Base-by-base conservation (phyloP, 2,329 filamentous ascomycete species). In the Hypomyces rosellus region DNA sequence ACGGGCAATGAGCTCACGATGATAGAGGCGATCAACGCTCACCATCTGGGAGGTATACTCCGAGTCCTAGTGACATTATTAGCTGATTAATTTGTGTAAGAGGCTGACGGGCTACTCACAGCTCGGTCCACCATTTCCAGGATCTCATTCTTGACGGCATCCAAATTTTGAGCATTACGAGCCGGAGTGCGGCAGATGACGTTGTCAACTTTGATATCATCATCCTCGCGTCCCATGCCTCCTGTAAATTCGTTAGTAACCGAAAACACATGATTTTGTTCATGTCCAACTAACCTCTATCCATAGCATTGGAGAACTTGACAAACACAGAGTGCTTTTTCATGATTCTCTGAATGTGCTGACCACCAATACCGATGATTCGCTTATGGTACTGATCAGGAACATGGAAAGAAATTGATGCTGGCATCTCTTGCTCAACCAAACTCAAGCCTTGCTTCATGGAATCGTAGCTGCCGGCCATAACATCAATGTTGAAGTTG, bases 301-400 rank as follows among this genome's bases (percentile, higher is more conserved):
- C 93, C 91, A 97, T 97, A 14, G 93, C 93, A 61, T 99, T 99
- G 57, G 90, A 96, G 64, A 99, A 99, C 67, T 99, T 99, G 73
- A 99, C 93, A 62, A 99, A 99, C 59, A 99, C 93, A 0, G 93
- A 97, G 71, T 99, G 95, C 72, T 97, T 97, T 76, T 99, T 97
- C 93, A 99, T 99, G 74, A 99, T 97, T 49, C 92, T 89, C 69
- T 99, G 93, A 59, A 99, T 99, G 65, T 99, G 93, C 67, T 97
- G 92, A 9, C 93, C 93, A 54, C 93, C 93, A 61, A 99, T 97
- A 47, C 93, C 93, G 56, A 99, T 99, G 64, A 99, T 99, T 45
- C 93, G 90, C 74, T 99, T 99, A 72, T 99, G 93, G 66, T 99
- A 99, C 69, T 97, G 93, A 63, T 99, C 93, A 3, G 93, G 93